A percentile compares a stretch with the other conserved stretches of the same genome.
These are phyloP conservation scores for Verticillium nubilum DNA, from an alignment of 2,329 filamentous ascomycete species.

Conservation along the genomic window DNA sequence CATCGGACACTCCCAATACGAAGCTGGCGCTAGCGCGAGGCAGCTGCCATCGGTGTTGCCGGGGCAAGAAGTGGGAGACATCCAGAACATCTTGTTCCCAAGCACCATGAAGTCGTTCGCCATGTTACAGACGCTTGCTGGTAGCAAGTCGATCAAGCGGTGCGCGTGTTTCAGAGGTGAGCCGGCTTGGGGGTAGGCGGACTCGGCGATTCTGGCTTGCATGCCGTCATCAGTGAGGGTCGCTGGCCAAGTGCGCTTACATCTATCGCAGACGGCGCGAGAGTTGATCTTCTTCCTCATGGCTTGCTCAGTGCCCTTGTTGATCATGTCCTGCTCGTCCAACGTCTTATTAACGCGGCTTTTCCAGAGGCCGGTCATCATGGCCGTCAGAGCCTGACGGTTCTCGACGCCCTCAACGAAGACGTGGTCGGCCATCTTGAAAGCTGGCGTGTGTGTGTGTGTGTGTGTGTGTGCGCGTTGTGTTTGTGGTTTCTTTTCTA, in stretches of 20 bases:
- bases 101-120: background rate
- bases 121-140: background rate
- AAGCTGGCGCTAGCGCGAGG: background rate
- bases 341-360: background rate
- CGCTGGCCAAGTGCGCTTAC: background rate
- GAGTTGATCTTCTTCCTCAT: background rate
- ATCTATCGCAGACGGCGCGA: background rate
- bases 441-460: background rate
- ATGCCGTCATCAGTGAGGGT: background rate
- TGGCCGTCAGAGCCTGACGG: background rate
- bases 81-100: background rate
- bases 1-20: background rate
- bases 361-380: background rate
- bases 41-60: background rate
- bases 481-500: background rate
- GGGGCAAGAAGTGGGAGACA: background rate
- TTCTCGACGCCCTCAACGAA: background rate
- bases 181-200: background rate
- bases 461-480: background rate
- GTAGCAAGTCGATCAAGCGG: background rate
- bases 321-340: background rate
- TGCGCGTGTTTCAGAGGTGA: background rate
- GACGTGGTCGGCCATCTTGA: background rate
- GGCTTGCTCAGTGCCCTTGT: background rate
- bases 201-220: background rate